Base-by-base conservation (phyloP, 106 monocot genomes). In the Acorus gramineus region DNA sequence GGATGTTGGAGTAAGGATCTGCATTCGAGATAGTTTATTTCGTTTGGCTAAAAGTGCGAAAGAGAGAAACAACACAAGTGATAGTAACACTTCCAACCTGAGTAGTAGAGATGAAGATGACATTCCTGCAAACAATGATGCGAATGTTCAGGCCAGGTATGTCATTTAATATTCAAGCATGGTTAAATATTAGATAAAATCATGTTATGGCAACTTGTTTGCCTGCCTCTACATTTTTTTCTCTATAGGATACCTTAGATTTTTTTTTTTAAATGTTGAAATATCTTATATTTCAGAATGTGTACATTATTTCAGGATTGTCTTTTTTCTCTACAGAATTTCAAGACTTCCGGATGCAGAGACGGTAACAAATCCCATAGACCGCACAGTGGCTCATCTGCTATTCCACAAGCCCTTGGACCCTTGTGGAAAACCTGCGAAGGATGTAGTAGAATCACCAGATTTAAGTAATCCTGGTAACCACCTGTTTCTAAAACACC, bases 331-430 rank as follows among this genome's bases (percentile, higher is more conserved):
- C 60, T 67, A 67, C 76, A 90, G 90, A 62, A 78, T 44, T 47
- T 7, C 64, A 11, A 67, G 50, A 62, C 47, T 54, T 12, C 60
- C 49, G 28, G 73, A 81, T 72, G 62, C 69, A 46, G 90, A 92
- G 65, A 82, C 79, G 62, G 69, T 70, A 56, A 92, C 92, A 9
- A 92, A 92, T 79, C 84, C 81, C n/a, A 87, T 92, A 13, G 92
- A 92, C 60, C 78, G 92, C 9, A 79, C 77, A 1, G 81, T 92
- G 6, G 87, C 87, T 14, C 77, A 80, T 62, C 67, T 92, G 59
- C 81, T 92, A 8, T 92, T 87, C 66, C 81, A 87, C 60, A 86
- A 52, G 55, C 79, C 74, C 56, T 61, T 66, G 28, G 65, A 76
- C 42, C 67, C 65, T n/a, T 65, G 52, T 11, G 14, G 51, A 6